These are phyloP conservation scores for Cryptococcus sp. DNA, from an alignment of 1,284 basidiomycete species.

Conservation along the genomic window DNA sequence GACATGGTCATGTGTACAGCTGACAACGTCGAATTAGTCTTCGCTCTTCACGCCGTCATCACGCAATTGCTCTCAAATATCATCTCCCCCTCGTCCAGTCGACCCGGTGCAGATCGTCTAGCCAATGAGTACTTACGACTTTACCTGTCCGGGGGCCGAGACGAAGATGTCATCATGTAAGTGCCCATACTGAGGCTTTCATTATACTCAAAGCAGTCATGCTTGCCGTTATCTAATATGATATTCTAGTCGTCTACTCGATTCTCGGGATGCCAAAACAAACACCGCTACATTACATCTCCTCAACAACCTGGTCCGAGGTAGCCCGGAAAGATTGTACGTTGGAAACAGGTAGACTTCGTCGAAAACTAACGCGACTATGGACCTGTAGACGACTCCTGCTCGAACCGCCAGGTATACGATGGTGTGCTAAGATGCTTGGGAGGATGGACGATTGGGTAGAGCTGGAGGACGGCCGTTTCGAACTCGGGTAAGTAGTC, in stretches of 20 bases:
- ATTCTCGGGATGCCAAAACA: slow-evolving; percentile 65
- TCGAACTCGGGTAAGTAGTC: slow-evolving; percentile 66
- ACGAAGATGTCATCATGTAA: slow-evolving; percentile 67
- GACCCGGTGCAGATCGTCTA: slow-evolving; percentile 14
- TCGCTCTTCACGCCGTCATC: slow-evolving; percentile 36
- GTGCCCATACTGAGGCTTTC: slow-evolving; percentile 27
- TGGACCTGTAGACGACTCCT: slow-evolving; percentile 14
- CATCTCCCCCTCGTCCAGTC: slow-evolving; percentile 34
- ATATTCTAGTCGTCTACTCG: slow-evolving; percentile 65
- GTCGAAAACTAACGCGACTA: slow-evolving; percentile 3
- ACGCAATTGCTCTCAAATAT: slow-evolving; percentile 49
- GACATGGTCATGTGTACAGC: not conserved
- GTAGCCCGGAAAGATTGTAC: slow-evolving; percentile 61
- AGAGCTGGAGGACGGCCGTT: slow-evolving; percentile 67
- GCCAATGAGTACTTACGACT: slow-evolving; percentile 23
- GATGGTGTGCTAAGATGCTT: slow-evolving; percentile 55
- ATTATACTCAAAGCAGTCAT: too few relatives aligned
- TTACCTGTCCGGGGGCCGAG: slow-evolving; percentile 40
- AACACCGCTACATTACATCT: slow-evolving; percentile 68
- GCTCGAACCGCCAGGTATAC: slow-evolving; percentile 22
- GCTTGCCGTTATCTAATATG: too few relatives aligned
- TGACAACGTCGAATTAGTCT: slow-evolving; percentile 21
- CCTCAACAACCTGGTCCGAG: slow-evolving; percentile 68
- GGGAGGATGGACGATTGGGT: slow-evolving; percentile 63
- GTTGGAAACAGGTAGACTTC: slow-evolving; percentile 36